Evolutionary conservation across 805 yeast species (phyloP).

Genomic region (Zygotorulaspora chibaensis): DNA sequence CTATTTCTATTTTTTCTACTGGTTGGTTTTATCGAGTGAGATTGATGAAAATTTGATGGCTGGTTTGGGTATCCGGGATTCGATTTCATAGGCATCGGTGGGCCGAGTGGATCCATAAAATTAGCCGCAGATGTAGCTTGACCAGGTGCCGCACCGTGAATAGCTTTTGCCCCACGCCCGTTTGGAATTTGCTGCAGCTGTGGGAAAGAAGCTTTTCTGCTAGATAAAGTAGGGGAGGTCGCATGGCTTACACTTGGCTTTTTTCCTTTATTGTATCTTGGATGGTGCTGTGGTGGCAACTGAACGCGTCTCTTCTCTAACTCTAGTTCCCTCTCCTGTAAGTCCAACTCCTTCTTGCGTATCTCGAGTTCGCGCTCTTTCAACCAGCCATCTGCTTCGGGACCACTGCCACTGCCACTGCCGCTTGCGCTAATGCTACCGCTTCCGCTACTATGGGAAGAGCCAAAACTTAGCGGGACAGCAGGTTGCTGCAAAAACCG

Average conservation of each 20-base stretch:
- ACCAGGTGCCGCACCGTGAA: constrained; percentile 28
- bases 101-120: constrained; percentile 23
- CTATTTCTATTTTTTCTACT: constrained; percentile 37
- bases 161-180: constrained; percentile 23
- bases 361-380: constrained; percentile 33
- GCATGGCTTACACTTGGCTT: constrained; percentile 4
- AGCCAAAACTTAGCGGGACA: constrained; percentile 9
- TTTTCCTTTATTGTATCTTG: constrained; percentile 8
- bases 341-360: constrained; percentile 32
- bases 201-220: constrained; percentile 19
- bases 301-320: constrained; percentile 30
- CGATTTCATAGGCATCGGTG: constrained; percentile 12
- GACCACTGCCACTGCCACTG: constrained; percentile 11
- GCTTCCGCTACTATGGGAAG: constrained; percentile 7
- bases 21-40: constrained; percentile 31
- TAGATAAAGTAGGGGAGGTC: constrained; percentile 12
- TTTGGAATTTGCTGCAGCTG: constrained; percentile 21
- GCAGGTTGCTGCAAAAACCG: constrained; percentile 11
- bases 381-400: constrained; percentile 16
- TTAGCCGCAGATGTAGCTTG: constrained; percentile 18
- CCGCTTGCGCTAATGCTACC: constrained; percentile 4
- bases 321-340: constrained; percentile 35
- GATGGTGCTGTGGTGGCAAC: constrained; percentile 16
- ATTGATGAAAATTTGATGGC: constrained; percentile 12
- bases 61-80: background rate